phyloP scores from a whole-genome alignment of 768 basidiomycete genomes.

The Daedalea quercina region DNA sequence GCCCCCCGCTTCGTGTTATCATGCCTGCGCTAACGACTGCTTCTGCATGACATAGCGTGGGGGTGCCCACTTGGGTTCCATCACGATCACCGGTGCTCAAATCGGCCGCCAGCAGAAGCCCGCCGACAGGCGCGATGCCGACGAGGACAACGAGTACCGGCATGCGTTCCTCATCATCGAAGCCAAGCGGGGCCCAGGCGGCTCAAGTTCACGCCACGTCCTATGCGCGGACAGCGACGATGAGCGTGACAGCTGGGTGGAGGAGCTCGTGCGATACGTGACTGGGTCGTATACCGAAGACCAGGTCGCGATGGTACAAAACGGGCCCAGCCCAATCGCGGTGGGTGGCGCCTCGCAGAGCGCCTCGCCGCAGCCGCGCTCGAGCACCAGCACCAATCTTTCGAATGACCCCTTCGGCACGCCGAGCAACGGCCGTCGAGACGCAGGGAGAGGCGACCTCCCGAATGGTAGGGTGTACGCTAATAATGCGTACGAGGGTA shows the following conservation, averaged over 20 bases:
- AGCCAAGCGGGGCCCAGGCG: conserved; percentile 65
- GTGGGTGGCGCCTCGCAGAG: conserved; percentile 1
- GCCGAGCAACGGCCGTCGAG: conserved; percentile 34
- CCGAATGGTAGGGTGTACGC: conserved; percentile 52
- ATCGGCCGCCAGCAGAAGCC: conserved; percentile 90
- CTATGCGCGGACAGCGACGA: conserved; percentile 94
- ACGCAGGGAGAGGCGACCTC: conserved; percentile 48
- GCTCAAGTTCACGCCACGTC: conserved; percentile 76
- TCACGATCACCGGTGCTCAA: conserved; percentile 85
- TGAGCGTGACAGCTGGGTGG: conserved; percentile 93
- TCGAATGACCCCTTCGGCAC: conserved; percentile 30
- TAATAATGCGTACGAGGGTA: conserved; percentile 1
- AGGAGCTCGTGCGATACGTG: conserved; percentile 85
- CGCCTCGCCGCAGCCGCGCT: conserved; percentile 39
- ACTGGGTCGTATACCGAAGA: conserved; percentile 77
- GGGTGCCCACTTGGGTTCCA: conserved; percentile 87
- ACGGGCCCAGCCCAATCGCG: conserved; percentile 11
- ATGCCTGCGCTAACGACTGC: conserved; percentile 9
- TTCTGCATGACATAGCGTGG: conserved; percentile 54
- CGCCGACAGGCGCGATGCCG: conserved; percentile 41
- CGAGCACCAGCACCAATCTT: conserved; percentile 47
- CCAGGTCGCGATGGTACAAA: conserved; percentile 31
- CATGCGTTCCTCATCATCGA: conserved; percentile 98
- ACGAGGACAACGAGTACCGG: conserved; percentile 90
- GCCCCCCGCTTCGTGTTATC: neutral